Conservation (phyloP, 2,329 filamentous ascomycete genomes). For the Paraphaeosphaeria minitans region DNA sequence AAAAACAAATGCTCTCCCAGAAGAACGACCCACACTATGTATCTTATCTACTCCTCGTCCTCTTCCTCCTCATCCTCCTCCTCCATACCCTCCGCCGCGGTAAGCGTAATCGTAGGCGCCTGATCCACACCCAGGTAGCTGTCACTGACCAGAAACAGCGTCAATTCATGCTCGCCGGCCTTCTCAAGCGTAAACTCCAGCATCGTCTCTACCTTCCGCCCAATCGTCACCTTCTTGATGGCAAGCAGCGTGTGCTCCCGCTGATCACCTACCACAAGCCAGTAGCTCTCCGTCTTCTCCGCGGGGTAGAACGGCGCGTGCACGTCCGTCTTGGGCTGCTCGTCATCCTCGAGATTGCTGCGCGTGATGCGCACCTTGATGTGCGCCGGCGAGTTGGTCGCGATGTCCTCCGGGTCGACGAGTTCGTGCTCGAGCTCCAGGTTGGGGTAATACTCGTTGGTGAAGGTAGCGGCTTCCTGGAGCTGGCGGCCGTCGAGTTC, state of each 20-base stretch:
- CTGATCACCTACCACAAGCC: slow-evolving; percentile 94
- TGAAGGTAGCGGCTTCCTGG: slow-evolving; percentile 88
- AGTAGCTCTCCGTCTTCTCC: slow-evolving; percentile 97
- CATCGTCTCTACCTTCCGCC: slow-evolving; percentile 74
- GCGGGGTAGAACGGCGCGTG: slow-evolving; percentile 93
- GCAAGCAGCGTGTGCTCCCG: slow-evolving; percentile 83
- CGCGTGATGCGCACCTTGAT: slow-evolving; percentile 84
- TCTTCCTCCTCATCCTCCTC: slow-evolving; percentile 87
- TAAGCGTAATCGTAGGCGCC: slow-evolving; percentile 85
- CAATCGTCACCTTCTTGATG: slow-evolving; percentile 93
- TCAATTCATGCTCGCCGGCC: slow-evolving; percentile 83
- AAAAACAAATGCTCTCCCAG: neutral
- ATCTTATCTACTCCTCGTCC: slow-evolving; percentile 19
- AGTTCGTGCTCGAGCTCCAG: slow-evolving; percentile 89
- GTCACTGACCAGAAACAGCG: slow-evolving; percentile 94
- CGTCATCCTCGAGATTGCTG: slow-evolving; percentile 70
- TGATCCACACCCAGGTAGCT: slow-evolving; percentile 97
- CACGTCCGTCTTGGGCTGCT: slow-evolving; percentile 78
- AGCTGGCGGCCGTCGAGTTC: slow-evolving; percentile 82
- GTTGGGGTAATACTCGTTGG: slow-evolving; percentile 95
- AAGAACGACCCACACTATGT: neutral
- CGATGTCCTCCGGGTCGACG: slow-evolving; percentile 78
- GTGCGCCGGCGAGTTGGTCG: slow-evolving; percentile 79
- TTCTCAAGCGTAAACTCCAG: slow-evolving; percentile 88
- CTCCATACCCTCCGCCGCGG: slow-evolving; percentile 90